Evolutionary conservation across 768 basidiomycete species (phyloP).

Genomic region (Mycena galericulata): DNA sequence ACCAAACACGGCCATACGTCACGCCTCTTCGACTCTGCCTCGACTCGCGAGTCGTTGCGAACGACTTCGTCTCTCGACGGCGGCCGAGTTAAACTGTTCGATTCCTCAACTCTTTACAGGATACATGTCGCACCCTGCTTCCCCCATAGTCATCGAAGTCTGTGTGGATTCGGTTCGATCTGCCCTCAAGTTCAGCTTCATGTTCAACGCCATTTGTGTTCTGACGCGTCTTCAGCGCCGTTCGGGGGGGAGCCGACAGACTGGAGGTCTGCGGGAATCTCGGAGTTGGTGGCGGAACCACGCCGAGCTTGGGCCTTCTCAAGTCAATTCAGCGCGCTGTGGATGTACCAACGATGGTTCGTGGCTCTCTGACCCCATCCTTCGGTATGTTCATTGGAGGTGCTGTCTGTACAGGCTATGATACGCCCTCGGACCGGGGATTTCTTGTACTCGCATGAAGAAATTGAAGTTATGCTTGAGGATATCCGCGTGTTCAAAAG

Average conservation of each 20-base stretch:
- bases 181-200: constrained; percentile 66
- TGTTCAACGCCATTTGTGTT: neutral
- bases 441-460: constrained; percentile 76
- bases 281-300: constrained; percentile 82
- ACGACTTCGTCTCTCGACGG: too few relatives aligned
- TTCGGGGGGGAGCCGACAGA: constrained; percentile 77
- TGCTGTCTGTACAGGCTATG: constrained; percentile 67
- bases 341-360: constrained; percentile 76
- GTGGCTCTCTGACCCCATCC: constrained; percentile 19
- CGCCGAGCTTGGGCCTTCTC: constrained; percentile 83
- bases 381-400: constrained; percentile 1
- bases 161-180: constrained; percentile 85
- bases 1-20: too few relatives aligned
- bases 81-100: too few relatives aligned
- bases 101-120: neutral
- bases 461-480: constrained; percentile 79
- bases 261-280: constrained; percentile 84
- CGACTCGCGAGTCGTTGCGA: too few relatives aligned
- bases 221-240: constrained; percentile 62
- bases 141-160: constrained; percentile 63
- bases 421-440: constrained; percentile 84
- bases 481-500: constrained; percentile 75
- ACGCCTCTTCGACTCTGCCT: too few relatives aligned
- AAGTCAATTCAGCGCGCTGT: constrained; percentile 64
- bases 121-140: constrained; percentile 16